These are phyloP conservation scores for Pleurotus sapidus DNA, from an alignment of 768 basidiomycete species.

Conservation along the genomic window DNA sequence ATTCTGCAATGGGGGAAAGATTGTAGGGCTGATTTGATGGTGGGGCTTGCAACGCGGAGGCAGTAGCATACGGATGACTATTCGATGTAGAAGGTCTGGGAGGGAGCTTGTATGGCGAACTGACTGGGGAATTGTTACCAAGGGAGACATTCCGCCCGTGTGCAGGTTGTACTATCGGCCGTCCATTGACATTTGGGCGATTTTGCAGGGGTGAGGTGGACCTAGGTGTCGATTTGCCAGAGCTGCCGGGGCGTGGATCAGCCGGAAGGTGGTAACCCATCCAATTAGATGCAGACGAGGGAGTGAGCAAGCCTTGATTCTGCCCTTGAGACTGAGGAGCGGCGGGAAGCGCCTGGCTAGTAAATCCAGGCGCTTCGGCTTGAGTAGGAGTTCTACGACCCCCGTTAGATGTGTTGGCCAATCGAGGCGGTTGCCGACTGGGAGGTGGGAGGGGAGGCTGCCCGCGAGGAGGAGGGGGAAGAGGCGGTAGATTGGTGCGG, in stretches of 20 bases:
- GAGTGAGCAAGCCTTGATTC: slow-evolving; percentile 39
- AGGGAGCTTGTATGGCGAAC: slow-evolving; percentile 39
- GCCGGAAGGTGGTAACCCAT: slow-evolving; percentile 52
- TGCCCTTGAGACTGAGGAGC: slow-evolving; percentile 24
- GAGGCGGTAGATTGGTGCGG: slow-evolving; percentile 57
- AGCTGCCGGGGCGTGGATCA: slow-evolving; percentile 56
- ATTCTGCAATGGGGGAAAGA: slow-evolving; percentile 75
- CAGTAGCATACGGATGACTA: slow-evolving; percentile 60
- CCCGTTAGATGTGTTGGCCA: slow-evolving; percentile 24
- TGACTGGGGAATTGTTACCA: slow-evolving; percentile 38
- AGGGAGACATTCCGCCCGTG: slow-evolving; percentile 60
- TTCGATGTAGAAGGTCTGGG: slow-evolving; percentile 41
- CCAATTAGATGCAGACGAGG: slow-evolving; percentile 39
- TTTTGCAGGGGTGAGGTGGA: slow-evolving; percentile 41
- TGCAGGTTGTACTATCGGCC: slow-evolving; percentile 12
- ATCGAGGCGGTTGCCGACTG: slow-evolving; percentile 32
- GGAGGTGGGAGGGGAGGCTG: slow-evolving; percentile 60
- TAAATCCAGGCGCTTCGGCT: slow-evolving; percentile 45
- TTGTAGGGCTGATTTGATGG: slow-evolving; percentile 32
- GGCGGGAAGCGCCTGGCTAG: slow-evolving; percentile 39
- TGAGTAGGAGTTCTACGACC: slow-evolving; percentile 58
- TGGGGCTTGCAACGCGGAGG: slow-evolving; percentile 41
- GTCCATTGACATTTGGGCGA: not conserved
- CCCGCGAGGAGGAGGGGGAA: slow-evolving; percentile 66
- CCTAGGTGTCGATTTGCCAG: slow-evolving; percentile 36